A percentile compares a stretch with the other conserved stretches of the same genome.
These are phyloP conservation scores for Tanacetum coccineum DNA, from an alignment of 129 eudicot species.

Conservation along the genomic window DNA sequence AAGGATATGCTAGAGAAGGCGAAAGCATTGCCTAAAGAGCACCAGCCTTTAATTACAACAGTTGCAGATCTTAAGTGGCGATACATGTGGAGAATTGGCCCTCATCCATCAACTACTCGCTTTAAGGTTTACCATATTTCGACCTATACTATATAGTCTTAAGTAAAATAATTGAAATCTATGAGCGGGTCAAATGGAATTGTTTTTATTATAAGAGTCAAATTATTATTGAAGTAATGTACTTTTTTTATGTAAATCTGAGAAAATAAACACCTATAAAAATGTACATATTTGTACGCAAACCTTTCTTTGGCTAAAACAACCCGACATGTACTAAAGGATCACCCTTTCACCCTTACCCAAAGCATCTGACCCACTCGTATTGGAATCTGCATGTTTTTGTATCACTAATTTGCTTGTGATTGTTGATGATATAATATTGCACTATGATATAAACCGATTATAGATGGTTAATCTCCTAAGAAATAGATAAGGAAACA, in stretches of 20 bases:
- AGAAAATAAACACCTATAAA: too few species aligned
- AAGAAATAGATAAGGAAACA: too few species aligned
- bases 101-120: conserved; percentile 64
- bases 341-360: background rate
- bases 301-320: background rate
- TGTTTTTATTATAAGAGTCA: background rate
- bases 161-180: background rate
- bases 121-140: conserved; percentile 47
- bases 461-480: too few species aligned
- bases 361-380: too few species aligned
- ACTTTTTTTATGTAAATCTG: background rate
- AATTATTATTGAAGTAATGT: background rate
- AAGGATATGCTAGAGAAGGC: conserved; percentile 61
- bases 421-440: background rate
- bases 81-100: conserved; percentile 94
- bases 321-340: background rate
- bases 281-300: background rate
- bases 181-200: background rate
- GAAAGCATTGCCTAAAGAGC: conserved; percentile 58
- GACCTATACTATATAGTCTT: background rate
- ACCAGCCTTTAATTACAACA: conserved; percentile 50
- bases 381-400: too few species aligned
- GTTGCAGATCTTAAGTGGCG: conserved; percentile 96
- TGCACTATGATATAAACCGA: too few species aligned
- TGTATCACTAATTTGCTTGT: background rate